phyloP scores from a whole-genome alignment of 495 filamentous ascomycete genomes.

The Trichoderma parareesei region DNA sequence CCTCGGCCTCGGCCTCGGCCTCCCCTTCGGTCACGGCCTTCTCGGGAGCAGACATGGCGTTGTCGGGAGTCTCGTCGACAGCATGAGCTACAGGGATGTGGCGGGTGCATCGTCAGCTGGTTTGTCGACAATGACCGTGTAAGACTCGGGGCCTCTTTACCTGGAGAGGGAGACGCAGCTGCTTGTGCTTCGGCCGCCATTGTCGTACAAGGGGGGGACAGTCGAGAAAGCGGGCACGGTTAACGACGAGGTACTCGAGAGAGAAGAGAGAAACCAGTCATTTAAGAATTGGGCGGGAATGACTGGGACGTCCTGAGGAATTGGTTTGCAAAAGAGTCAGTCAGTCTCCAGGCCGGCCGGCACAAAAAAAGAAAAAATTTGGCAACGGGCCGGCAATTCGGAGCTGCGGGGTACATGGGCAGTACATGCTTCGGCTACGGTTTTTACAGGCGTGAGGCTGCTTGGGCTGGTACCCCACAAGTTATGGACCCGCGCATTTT shows the following conservation, averaged over 20 bases:
- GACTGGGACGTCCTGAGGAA: slow-evolving; percentile 4
- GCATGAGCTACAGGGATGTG: slow-evolving; percentile 3
- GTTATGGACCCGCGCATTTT: background rate
- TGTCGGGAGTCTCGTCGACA: background rate
- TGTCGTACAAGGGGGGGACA: background rate
- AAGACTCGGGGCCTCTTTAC: slow-evolving; percentile 4
- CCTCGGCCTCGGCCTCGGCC: background rate
- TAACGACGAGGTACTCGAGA: slow-evolving; percentile 4
- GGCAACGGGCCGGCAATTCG: slow-evolving; percentile 5
- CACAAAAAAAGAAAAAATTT: slow-evolving; percentile 9
- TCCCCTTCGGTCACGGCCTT: slow-evolving; percentile 1
- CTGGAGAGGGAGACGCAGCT: slow-evolving; percentile 4
- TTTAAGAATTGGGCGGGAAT: slow-evolving; percentile 1
- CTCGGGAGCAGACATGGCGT: slow-evolving; percentile 8
- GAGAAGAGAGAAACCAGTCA: background rate
- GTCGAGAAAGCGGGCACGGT: slow-evolving; percentile 1
- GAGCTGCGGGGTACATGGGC: slow-evolving; percentile 3
- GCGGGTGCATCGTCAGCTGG: background rate
- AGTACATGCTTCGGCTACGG: background rate
- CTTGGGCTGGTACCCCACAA: background rate
- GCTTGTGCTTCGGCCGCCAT: slow-evolving; percentile 7
- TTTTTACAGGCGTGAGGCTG: background rate
- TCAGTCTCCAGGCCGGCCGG: background rate
- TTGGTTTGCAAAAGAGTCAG: slow-evolving; percentile 6
- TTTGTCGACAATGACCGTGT: background rate